Evolutionary conservation across 2,329 filamentous ascomycete species (phyloP), one percentile per base, ranked within the genome.

Genomic region (Talaromyces islandicus): DNA sequence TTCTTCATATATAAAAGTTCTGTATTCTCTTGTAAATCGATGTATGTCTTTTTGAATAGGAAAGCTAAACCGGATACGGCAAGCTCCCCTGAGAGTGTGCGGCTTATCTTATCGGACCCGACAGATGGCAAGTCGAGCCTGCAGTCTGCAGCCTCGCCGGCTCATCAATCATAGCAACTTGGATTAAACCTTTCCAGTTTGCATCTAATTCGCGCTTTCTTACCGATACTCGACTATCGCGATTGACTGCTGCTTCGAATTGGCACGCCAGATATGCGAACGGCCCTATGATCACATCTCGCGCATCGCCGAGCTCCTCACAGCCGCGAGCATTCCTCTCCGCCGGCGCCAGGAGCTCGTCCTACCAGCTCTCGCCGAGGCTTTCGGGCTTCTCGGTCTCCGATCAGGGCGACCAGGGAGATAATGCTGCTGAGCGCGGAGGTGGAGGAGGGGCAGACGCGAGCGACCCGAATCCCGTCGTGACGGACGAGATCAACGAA

Each of bases 401-500:
- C 61, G 77, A 81, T 59, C 70, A 68, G 66, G 69, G 69, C 80
- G 84, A 69, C 76, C 83, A 48, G 87, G 86, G 63, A 79, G 88
- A 64, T 27, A 27, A 52, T 52, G 48, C 24, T 2, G 48, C 14
- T 52, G 48, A 29, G 17, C 48, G 48, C 3, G 48, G 24, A 60
- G 67, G 62, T 57, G 68, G 71, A 25, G 58, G 71, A 25, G 58
- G 43, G 80, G 77, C 72, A 86, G 85, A 65, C 83, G 89, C 74
- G 80, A 29, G 85, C 82, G 59, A 66, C 51, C 68, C 72, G 35
- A 85, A 90, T 69, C 84, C 88, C 63, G 85, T 88, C 64, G 91
- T 96, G 66, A 89, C 92, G 63, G 92, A 97, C 71, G 94, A 99
- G 78, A 96, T 99, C 71, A 92, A 90, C 27, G 89, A 97, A 80